Evolutionary conservation across 805 yeast genomes (phyloP), one percentile per base, ranked within the genome.

Genomic region (Candida nonsorbophila): DNA sequence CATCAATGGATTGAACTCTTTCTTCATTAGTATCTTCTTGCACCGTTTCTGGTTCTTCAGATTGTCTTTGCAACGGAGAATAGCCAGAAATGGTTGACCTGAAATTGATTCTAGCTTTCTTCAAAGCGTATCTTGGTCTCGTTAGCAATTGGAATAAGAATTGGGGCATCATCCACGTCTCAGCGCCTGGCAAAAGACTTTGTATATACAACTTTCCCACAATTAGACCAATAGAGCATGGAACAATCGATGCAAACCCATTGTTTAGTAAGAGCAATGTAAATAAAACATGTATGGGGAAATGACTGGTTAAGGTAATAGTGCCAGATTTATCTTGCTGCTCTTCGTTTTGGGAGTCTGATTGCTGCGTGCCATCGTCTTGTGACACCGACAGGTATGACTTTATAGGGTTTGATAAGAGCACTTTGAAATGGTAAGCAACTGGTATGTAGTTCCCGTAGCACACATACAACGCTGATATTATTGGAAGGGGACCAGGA

Each of bases 401-500:
- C 14, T 23, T 18, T 4, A 14, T 26, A 4, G 57, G 55, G 20
- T 44, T 44, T 10, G 44, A 26, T 16, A 62, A 38, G 17, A 53
- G 33, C n/a, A 64, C 45, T 22, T 45, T 49, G 40, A 63, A 64
- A 33, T 45, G 49, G 33, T 62, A 64, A 28, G 59, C 39, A 32
- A 51, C 40, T 28, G 65, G 62, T 34, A 48, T 63, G 28, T 37
- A 49, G 4, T 44, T 28, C 5, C 62, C 62, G 36, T 53, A 58
- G 40, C 68, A 61, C 9, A 63, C 44, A 32, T 61, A 62, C 28
- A 64, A 47, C 20, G 66, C 58, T 4, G 68, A 54, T 23, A 64
- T 27, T 5, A 64, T 40, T 1, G 68, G 69, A 17, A 62, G 30
- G 1, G 71, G 69, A 2, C 71, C 71, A 1, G 67, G 54, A 10